Conservation (phyloP, 371 early-diverging fungal genomes). For the Smittium culicis region DNA sequence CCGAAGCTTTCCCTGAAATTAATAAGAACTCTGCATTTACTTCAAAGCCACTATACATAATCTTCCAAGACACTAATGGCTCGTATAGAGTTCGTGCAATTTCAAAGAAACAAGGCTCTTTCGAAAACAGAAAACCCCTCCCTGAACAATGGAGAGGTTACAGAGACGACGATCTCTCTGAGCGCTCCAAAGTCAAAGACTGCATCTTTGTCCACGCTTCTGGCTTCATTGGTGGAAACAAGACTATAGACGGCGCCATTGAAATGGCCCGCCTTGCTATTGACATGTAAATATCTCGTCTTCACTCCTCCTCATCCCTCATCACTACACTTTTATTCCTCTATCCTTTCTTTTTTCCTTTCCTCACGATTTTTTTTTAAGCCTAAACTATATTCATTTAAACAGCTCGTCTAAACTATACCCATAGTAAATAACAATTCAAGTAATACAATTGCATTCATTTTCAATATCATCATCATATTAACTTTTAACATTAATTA, state of each 20-base stretch:
- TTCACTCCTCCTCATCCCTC: background rate
- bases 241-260: conserved; percentile 53
- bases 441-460: no score
- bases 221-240: conserved; percentile 80
- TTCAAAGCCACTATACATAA: conserved; percentile 58
- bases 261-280: conserved; percentile 44
- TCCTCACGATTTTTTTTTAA: background rate
- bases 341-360: background rate
- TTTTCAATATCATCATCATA: no score
- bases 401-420: no score
- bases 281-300: conserved; percentile 10
- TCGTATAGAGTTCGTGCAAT: conserved; percentile 71
- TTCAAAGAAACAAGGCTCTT: conserved; percentile 58
- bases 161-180: conserved; percentile 73
- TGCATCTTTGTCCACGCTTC: conserved; percentile 92
- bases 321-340: background rate
- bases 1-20: conserved; percentile 2
- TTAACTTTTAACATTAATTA: no score
- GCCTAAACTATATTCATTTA: background rate
- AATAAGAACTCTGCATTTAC: no score
- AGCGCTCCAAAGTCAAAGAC: conserved; percentile 57
- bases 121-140: conserved; percentile 76
- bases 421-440: no score
- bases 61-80: conserved; percentile 63
- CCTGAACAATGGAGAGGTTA: conserved; percentile 93